Evolutionary conservation across 2,329 filamentous ascomycete species (phyloP).

Genomic region (Colletotrichum tropicicola): DNA sequence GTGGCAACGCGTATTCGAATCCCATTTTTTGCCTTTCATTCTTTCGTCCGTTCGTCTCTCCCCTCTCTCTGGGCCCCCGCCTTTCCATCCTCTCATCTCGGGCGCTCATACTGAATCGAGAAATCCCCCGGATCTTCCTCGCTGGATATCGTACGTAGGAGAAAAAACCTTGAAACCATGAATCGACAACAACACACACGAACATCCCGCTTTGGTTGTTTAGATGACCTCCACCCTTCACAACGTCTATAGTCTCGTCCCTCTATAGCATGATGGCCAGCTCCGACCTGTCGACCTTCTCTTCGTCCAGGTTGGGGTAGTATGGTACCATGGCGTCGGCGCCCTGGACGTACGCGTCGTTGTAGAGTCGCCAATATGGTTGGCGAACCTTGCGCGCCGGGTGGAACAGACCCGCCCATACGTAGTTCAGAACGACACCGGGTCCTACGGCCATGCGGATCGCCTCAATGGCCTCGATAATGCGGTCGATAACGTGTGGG

Average conservation of each 20-base stretch:
- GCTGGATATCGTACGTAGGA: constrained; percentile 11
- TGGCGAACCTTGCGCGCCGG: constrained; percentile 92
- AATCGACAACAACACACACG: not conserved
- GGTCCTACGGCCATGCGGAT: constrained; percentile 93
- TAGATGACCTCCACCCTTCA: not conserved
- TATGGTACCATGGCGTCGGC: constrained; percentile 97
- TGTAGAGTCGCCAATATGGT: constrained; percentile 97
- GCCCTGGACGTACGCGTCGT: constrained; percentile 93
- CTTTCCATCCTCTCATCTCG: constrained; percentile 5
- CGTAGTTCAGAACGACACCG: constrained; percentile 94
- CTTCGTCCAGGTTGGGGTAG: constrained; percentile 87
- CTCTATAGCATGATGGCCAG: constrained; percentile 81
- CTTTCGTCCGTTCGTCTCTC: not conserved
- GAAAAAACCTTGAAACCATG: constrained; percentile 1
- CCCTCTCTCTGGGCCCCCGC: not conserved
- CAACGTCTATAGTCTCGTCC: not conserved
- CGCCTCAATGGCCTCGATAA: constrained; percentile 96
- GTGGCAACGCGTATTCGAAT: not conserved
- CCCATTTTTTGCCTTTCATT: not conserved
- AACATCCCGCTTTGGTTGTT: too few species aligned
- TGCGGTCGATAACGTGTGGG: constrained; percentile 97
- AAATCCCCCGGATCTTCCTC: not conserved
- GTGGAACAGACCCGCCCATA: constrained; percentile 98
- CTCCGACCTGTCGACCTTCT: constrained; percentile 81
- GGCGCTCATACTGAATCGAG: not conserved